Conservation (phyloP, 2,329 filamentous ascomycete species). For the Tolypocladium paradoxum region DNA sequence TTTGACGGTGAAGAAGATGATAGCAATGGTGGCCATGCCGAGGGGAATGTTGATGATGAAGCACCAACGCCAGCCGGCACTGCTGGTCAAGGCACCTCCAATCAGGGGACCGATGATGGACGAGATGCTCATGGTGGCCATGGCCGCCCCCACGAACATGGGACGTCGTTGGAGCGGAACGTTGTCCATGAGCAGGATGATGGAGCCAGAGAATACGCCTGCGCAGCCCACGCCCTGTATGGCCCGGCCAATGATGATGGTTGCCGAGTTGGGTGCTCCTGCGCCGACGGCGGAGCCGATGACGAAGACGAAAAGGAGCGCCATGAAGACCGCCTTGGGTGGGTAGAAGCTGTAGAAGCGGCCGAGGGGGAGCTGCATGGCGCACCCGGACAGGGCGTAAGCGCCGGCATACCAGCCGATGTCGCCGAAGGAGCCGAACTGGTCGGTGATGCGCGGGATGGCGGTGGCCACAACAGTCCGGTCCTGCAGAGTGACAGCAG, state of each 20-base stretch:
- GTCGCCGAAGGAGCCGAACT: slow-evolving; percentile 28
- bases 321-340: slow-evolving; percentile 14
- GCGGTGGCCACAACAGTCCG: slow-evolving; percentile 26
- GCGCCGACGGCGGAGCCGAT: slow-evolving; percentile 13
- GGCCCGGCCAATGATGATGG: slow-evolving; percentile 26
- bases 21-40: slow-evolving; percentile 14
- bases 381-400: slow-evolving; percentile 15
- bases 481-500: slow-evolving; percentile 12
- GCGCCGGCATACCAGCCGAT: slow-evolving; percentile 26
- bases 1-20: slow-evolving; percentile 9
- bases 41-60: slow-evolving; percentile 19
- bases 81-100: slow-evolving; percentile 12
- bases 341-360: slow-evolving; percentile 17
- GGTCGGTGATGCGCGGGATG: slow-evolving; percentile 20
- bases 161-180: neutral
- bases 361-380: slow-evolving; percentile 15
- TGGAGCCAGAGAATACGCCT: slow-evolving; percentile 23
- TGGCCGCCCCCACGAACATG: neutral
- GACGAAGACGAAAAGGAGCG: slow-evolving; percentile 12
- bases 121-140: slow-evolving; percentile 2
- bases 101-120: slow-evolving; percentile 11
- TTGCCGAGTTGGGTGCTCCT: slow-evolving; percentile 15
- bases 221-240: slow-evolving; percentile 24
- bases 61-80: slow-evolving; percentile 16
- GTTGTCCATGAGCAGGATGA: slow-evolving; percentile 5